phyloP scores from a whole-genome alignment of 2,329 filamentous ascomycete species.

The Hypomyces perniciosus region DNA sequence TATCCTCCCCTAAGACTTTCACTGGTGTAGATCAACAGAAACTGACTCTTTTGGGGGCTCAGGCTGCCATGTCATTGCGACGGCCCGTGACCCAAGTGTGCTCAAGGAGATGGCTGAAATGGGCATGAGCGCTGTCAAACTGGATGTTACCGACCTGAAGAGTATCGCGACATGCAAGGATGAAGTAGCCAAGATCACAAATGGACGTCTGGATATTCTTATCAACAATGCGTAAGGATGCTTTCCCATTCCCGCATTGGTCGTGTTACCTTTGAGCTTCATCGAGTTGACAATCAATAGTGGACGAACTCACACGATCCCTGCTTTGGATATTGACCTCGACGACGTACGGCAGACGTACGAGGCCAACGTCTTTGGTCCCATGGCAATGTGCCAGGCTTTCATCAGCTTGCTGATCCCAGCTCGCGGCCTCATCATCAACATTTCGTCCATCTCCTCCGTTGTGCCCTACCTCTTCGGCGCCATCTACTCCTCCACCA shows the following conservation, averaged over 20 bases:
- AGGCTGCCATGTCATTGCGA: constrained; percentile 48
- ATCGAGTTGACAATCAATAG: constrained; percentile 22
- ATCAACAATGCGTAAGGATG: constrained; percentile 51
- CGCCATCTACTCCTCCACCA: constrained; percentile 49
- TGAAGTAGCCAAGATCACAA: constrained; percentile 42
- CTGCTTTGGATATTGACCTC: constrained; percentile 46
- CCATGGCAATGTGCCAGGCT: constrained; percentile 49
- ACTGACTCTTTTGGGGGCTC: neutral
- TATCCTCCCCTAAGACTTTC: neutral
- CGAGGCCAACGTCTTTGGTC: constrained; percentile 52
- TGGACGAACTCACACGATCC: constrained; percentile 45
- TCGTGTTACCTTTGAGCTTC: neutral
- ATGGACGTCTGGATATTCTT: constrained; percentile 50
- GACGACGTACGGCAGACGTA: constrained; percentile 48
- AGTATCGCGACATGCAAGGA: constrained; percentile 45
- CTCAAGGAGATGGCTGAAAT: constrained; percentile 38
- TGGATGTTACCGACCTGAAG: constrained; percentile 48
- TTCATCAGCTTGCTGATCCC: constrained; percentile 46
- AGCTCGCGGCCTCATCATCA: constrained; percentile 47
- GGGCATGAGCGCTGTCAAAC: constrained; percentile 44
- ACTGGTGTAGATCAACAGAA: neutral
- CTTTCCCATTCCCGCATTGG: too few relatives aligned
- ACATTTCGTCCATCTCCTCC: constrained; percentile 48
- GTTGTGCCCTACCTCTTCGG: constrained; percentile 48
- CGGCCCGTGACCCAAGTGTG: constrained; percentile 45